A percentile compares a stretch with the other conserved stretches of the same genome.
Conservation (phyloP, 2,329 filamentous ascomycete genomes). For the Davidsoniella neocaledoniae region DNA sequence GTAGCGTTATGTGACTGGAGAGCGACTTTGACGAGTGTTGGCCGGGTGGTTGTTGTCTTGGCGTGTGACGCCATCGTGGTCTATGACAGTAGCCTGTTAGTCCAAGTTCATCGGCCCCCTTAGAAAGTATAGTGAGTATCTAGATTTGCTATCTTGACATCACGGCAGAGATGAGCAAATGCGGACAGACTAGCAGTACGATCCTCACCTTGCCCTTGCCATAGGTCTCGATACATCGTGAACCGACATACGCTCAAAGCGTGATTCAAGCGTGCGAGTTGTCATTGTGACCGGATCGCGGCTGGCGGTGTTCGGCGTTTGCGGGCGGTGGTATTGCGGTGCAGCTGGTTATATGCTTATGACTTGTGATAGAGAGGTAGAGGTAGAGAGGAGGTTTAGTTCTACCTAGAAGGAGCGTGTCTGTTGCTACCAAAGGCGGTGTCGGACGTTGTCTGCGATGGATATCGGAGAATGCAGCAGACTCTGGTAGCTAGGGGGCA, state of each 20-base stretch:
- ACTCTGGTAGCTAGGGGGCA: no score
- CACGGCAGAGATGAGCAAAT: neutral
- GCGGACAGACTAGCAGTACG: neutral
- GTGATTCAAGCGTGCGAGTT: slow-evolving; percentile 62
- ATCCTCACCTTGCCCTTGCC: slow-evolving; percentile 59
- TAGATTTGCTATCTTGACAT: no score
- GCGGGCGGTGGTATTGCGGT: neutral
- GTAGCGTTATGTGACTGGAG: slow-evolving; percentile 61
- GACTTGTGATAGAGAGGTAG: neutral
- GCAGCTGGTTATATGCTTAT: neutral
- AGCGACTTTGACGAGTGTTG: slow-evolving; percentile 74
- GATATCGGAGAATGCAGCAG: no score
- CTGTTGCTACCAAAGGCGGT: slow-evolving; percentile 3
- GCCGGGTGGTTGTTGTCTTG: slow-evolving; percentile 22
- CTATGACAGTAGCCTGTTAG: neutral
- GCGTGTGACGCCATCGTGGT: slow-evolving; percentile 12
- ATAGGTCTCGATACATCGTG: slow-evolving; percentile 55
- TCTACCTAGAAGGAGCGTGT: neutral
- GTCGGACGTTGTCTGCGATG: neutral
- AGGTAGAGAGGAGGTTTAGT: no score
- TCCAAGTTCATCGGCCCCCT: no score
- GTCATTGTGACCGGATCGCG: slow-evolving; percentile 35
- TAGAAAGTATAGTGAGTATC: neutral
- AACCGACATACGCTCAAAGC: slow-evolving; percentile 78
- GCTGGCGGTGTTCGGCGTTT: no score